Conservation (phyloP, 2,329 filamentous ascomycete species). For the Arthrobotrys iridis region DNA sequence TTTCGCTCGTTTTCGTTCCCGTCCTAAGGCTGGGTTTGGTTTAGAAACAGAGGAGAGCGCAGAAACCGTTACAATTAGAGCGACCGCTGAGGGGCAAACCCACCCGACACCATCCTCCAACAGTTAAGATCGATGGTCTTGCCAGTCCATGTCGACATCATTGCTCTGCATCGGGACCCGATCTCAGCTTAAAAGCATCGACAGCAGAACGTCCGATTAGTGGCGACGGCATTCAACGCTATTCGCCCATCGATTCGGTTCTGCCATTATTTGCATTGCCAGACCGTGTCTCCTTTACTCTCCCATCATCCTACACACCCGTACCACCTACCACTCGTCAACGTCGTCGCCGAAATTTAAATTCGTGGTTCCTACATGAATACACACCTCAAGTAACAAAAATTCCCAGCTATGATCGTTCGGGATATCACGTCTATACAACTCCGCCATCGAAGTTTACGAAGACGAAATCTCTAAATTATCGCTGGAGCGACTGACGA, state of each 20-base stretch:
- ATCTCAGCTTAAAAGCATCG: background rate
- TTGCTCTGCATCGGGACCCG: background rate
- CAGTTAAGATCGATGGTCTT: background rate
- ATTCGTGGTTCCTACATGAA: background rate
- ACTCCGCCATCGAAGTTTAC: constrained; percentile 17
- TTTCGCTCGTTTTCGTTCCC: background rate
- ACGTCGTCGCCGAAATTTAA: too few relatives aligned
- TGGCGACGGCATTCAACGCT: background rate
- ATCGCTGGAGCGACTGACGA: constrained; percentile 19
- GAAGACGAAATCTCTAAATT: constrained; percentile 3
- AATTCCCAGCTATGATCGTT: constrained; percentile 24
- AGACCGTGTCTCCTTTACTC: background rate
- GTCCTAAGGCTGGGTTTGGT: background rate
- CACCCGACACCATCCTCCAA: constrained; percentile 2
- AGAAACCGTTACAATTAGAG: background rate
- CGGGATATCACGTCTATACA: constrained; percentile 1
- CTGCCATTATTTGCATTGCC: background rate
- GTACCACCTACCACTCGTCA: background rate
- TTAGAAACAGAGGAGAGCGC: background rate
- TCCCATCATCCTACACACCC: background rate
- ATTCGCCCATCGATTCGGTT: background rate
- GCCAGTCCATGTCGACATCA: constrained; percentile 5
- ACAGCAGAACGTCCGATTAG: background rate
- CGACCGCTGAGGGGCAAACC: constrained; percentile 26
- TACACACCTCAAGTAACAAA: background rate